Percentiles rank a stretch among this genome's conserved stretches.
Conservation (phyloP, 139 green algal genomes). For the Chlamydomonas incerta region DNA sequence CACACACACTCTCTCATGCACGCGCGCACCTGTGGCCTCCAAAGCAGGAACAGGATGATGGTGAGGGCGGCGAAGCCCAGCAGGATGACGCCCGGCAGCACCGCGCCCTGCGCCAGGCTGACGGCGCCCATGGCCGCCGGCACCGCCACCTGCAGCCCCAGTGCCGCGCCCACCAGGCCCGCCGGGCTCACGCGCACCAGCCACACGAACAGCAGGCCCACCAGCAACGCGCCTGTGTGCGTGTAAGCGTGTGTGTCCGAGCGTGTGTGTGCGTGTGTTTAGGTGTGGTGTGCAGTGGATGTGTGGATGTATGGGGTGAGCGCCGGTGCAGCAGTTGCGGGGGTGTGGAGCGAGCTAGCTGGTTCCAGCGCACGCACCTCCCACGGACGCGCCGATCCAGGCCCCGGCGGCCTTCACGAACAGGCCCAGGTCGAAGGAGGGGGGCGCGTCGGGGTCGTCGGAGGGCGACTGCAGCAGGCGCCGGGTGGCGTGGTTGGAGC, state of each 20-base stretch:
- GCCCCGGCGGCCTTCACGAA: background rate
- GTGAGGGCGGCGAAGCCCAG: slow-evolving; percentile 20
- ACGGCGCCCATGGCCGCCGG: background rate
- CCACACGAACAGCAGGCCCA: slow-evolving; percentile 39
- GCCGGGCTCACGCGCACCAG: slow-evolving; percentile 1
- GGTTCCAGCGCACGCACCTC: slow-evolving; percentile 7
- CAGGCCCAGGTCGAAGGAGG: slow-evolving; percentile 15
- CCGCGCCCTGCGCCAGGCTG: background rate
- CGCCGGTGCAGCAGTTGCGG: background rate
- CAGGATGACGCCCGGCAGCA: background rate
- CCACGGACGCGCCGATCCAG: slow-evolving; percentile 14
- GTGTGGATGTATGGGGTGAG: too few relatives aligned
- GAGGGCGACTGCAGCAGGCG: slow-evolving; percentile 18
- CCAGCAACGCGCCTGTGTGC: slow-evolving; percentile 15
- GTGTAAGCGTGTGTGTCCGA: background rate
- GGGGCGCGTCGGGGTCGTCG: background rate
- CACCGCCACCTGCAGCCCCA: slow-evolving; percentile 31
- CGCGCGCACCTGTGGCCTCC: slow-evolving; percentile 31
- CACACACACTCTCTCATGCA: background rate
- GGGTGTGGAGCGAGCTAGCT: too few relatives aligned
- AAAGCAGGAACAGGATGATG: slow-evolving; percentile 60
- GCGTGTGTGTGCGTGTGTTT: too few relatives aligned
- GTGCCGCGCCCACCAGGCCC: slow-evolving; percentile 15
- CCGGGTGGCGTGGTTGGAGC: background rate
- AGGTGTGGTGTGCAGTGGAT: too few relatives aligned